Conservation (phyloP, 192 early-diverging fungal genomes). For the Coemansia erecta region DNA sequence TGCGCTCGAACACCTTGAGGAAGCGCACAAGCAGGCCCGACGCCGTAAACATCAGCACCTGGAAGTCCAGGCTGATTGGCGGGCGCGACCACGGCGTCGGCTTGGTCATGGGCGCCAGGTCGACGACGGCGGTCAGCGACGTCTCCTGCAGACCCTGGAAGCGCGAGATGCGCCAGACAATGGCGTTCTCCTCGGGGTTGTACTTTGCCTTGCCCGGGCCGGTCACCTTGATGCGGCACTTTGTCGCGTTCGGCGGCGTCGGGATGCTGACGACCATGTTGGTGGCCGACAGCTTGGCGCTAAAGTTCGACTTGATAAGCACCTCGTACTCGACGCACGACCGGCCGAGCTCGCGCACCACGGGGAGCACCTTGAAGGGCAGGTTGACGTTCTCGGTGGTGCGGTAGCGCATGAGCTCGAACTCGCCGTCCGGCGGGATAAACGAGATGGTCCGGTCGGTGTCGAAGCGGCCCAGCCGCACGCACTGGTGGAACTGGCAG, state of each 20-base stretch:
- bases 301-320: conserved; percentile 85
- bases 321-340: conserved; percentile 87
- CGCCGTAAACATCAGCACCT: conserved; percentile 96
- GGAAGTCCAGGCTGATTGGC: conserved; percentile 85
- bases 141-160: conserved; percentile 91
- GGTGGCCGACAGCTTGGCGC: conserved; percentile 82
- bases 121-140: conserved; percentile 77
- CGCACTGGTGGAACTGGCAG: conserved; percentile 98
- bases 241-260: conserved; percentile 86
- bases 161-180: conserved; percentile 91
- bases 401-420: conserved; percentile 95
- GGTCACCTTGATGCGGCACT: conserved; percentile 74
- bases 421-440: conserved; percentile 96
- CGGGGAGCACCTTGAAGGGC: conserved; percentile 93
- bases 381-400: conserved; percentile 94
- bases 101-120: conserved; percentile 76
- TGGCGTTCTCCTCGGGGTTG: conserved; percentile 85
- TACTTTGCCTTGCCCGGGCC: conserved; percentile 90
- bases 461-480: conserved; percentile 89
- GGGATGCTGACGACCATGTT: conserved; percentile 87
- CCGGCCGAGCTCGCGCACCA: conserved; percentile 82
- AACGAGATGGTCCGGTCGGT: conserved; percentile 93
- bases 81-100: conserved; percentile 93
- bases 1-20: conserved; percentile 97
- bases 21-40: conserved; percentile 94